phyloP scores from a whole-genome alignment of 257 asterid species.

The Echites panduratus region DNA sequence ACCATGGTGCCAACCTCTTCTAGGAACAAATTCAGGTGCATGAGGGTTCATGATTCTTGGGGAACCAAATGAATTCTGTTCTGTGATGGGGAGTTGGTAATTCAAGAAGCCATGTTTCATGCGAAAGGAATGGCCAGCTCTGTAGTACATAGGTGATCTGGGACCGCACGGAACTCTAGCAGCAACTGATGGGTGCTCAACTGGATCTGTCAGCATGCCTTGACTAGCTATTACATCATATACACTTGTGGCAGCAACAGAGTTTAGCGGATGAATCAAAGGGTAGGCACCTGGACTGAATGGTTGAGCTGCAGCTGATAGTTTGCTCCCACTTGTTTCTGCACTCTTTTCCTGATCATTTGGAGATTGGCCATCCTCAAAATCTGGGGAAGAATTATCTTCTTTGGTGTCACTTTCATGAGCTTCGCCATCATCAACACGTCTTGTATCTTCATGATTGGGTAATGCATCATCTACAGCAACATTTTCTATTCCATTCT shows the following conservation, averaged over 20 bases:
- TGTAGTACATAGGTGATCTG: constrained; percentile 73
- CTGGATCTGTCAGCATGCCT: constrained; percentile 51
- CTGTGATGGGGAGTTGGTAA: constrained; percentile 47
- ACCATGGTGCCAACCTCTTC: constrained; percentile 48
- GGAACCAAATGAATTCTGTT: constrained; percentile 34
- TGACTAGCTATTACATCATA: constrained; percentile 65
- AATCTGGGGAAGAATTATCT: constrained; percentile 32
- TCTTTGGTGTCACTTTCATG: constrained; percentile 39
- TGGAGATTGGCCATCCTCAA: constrained; percentile 41
- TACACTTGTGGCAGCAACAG: constrained; percentile 44
- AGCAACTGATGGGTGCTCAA: constrained; percentile 71
- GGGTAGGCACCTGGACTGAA: constrained; percentile 74
- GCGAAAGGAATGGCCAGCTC: constrained; percentile 50
- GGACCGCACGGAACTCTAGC: constrained; percentile 97
- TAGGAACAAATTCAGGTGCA: constrained; percentile 91
- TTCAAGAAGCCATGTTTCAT: constrained; percentile 50
- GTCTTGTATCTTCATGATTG: constrained; percentile 39
- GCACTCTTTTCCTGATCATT: constrained; percentile 43
- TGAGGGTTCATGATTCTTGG: constrained; percentile 81
- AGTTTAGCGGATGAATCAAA: constrained; percentile 35
- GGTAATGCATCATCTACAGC: constrained; percentile 37
- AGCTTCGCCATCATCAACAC: constrained; percentile 37
- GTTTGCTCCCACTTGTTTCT: constrained; percentile 76
- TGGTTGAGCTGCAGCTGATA: constrained; percentile 92
- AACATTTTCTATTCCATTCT: constrained; percentile 36